Evolutionary conservation across 2,329 filamentous ascomycete species (phyloP), one percentile per base, ranked within the genome.

Genomic region (Diaporthe sp.): DNA sequence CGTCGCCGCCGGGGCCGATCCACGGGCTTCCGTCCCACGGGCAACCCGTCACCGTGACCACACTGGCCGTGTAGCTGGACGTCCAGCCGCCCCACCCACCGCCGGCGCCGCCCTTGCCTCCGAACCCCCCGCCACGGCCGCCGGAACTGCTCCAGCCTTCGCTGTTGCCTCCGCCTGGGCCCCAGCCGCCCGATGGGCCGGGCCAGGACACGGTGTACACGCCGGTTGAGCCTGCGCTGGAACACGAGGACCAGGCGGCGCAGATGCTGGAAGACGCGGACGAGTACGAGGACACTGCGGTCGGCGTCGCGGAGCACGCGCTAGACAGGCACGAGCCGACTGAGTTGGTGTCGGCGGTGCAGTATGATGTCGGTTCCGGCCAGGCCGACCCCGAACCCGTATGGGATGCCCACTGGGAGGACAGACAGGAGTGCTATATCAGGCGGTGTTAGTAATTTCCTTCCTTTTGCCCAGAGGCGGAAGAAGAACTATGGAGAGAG

Each of bases 31-130:
- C 84, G 75, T 80, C 79, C 80, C 83, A 86, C 37, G 82, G 80
- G 75, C 85, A 86, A 2, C 84, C 84, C 1, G 84, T 86, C 4
- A 86, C 82, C 32, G 85, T 86, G 73, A 83, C 84, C 25, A 80
- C 81, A 55, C 82, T 82, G 59, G 82, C 83, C 2, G 82, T 78
- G 81, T 82, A 85, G 61, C 83, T 84, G 58, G 77, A 77, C 8
- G 81, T 80, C 70, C 69, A 71, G 32, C 76, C 76, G 25, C 74
- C 66, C 13, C 73, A 69, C 19, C 73, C 75, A 8, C 71, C 47
- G 27, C 65, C 65, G 39, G 44, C 37, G 51, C 73, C 70, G 3
- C 75, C 72, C 37, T 55, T 51, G 15, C 68, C 70, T 19, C 58
- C 56, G 61, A 68, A 59, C 1, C 75, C 75, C 5, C 76, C 73